These are phyloP conservation scores for Fomitopsis betulina DNA, from an alignment of 1,284 basidiomycete species.

Conservation along the genomic window DNA sequence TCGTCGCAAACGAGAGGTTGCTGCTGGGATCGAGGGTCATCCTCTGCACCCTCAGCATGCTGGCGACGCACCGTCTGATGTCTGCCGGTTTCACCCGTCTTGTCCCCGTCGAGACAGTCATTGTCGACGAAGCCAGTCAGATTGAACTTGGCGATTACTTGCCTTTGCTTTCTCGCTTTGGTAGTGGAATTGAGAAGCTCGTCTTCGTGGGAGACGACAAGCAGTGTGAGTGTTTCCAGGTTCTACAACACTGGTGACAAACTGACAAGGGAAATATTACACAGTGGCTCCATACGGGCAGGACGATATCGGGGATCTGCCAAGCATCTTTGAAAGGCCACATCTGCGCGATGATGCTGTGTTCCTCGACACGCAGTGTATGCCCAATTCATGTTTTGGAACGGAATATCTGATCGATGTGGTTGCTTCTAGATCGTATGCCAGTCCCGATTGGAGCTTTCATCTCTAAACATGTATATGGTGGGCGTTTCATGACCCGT, in stretches of 20 bases:
- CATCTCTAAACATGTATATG: slow-evolving; percentile 42
- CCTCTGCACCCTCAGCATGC: slow-evolving; percentile 65
- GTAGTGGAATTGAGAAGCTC: slow-evolving; percentile 24
- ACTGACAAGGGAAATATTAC: not conserved
- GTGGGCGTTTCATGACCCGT: slow-evolving; percentile 29
- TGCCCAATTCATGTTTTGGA: not conserved
- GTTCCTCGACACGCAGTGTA: slow-evolving; percentile 45
- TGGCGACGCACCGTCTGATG: slow-evolving; percentile 38
- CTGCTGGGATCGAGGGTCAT: slow-evolving; percentile 46
- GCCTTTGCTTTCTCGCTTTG: slow-evolving; percentile 27
- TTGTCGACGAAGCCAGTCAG: slow-evolving; percentile 47
- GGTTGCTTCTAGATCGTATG: slow-evolving; percentile 38
- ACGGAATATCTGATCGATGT: too few species aligned
- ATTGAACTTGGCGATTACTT: slow-evolving; percentile 41
- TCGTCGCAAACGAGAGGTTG: slow-evolving; percentile 15
- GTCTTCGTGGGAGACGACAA: slow-evolving; percentile 45
- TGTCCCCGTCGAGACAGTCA: slow-evolving; percentile 38
- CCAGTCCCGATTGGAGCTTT: slow-evolving; percentile 42
- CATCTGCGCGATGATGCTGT: slow-evolving; percentile 31
- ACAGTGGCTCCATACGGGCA: slow-evolving; percentile 46
- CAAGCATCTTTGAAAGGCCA: slow-evolving; percentile 43
- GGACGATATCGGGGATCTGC: slow-evolving; percentile 33
- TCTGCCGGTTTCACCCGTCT: slow-evolving; percentile 12
- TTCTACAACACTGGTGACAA: not conserved
- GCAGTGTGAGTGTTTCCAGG: slow-evolving; percentile 31